Evolutionary conservation across 495 filamentous ascomycete species (phyloP).

Genomic region (Penicillium samsonianum): DNA sequence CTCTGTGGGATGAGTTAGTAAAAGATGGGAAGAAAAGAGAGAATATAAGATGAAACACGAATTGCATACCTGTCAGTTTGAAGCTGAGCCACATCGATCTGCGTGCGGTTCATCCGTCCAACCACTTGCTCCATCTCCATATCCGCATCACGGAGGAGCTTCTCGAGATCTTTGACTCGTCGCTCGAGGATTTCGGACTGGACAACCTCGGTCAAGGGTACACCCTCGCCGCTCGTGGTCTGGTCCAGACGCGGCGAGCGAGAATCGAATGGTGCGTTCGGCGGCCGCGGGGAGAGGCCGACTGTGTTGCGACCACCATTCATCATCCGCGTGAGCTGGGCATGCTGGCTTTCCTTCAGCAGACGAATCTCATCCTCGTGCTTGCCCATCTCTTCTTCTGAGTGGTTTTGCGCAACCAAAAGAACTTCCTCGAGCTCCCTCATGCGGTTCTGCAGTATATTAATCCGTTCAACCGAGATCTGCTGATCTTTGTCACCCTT

Average conservation of each 20-base stretch:
- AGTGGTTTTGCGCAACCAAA: conserved; percentile 77
- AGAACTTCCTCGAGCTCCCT: conserved; percentile 82
- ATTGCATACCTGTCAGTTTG: conserved; percentile 76
- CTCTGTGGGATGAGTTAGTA: conserved; percentile 54
- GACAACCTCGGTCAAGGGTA: conserved; percentile 60
- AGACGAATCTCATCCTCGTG: conserved; percentile 83
- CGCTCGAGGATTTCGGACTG: conserved; percentile 73
- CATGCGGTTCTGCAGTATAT: conserved; percentile 75
- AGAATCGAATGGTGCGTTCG: conserved; percentile 61
- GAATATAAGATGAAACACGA: conserved; percentile 6
- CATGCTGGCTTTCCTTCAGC: conserved; percentile 74
- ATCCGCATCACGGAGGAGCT: conserved; percentile 77
- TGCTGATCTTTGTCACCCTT: conserved; percentile 86
- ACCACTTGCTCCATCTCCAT: conserved; percentile 95
- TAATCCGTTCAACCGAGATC: conserved; percentile 76
- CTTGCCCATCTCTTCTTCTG: conserved; percentile 76
- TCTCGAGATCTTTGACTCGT: conserved; percentile 78
- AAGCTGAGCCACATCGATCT: conserved; percentile 90
- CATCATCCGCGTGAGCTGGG: conserved; percentile 76
- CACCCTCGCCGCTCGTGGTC: conserved; percentile 57
- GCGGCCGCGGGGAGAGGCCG: conserved; percentile 51
- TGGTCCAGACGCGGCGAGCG: conserved; percentile 60
- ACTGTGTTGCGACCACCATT: conserved; percentile 47
- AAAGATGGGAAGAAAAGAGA: conserved; percentile 8
- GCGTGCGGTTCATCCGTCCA: conserved; percentile 84